These are phyloP conservation scores for Canariomyces notabilis DNA, from an alignment of 2,329 filamentous ascomycete species.

Conservation along the genomic window DNA sequence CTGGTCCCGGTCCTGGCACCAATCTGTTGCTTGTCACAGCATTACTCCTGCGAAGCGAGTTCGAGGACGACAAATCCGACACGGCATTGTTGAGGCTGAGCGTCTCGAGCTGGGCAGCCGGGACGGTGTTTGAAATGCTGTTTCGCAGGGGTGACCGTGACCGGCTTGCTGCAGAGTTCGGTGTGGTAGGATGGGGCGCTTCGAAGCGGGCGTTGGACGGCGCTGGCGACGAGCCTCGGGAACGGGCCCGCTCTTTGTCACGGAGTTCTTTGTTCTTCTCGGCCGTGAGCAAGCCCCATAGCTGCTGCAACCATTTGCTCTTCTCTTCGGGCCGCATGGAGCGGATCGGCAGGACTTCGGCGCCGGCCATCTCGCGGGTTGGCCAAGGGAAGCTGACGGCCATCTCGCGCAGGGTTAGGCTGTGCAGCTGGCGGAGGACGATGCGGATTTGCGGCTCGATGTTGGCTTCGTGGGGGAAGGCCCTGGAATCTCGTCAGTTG, in stretches of 20 bases:
- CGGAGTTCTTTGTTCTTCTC: slow-evolving; percentile 18
- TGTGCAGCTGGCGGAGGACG: slow-evolving; percentile 30
- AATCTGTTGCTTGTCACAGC: slow-evolving; percentile 3
- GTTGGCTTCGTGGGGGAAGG: slow-evolving; percentile 28
- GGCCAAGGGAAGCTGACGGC: slow-evolving; percentile 35
- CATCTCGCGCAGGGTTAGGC: slow-evolving; percentile 32
- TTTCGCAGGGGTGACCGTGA: not conserved
- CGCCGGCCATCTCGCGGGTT: slow-evolving; percentile 32
- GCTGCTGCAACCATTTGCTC: slow-evolving; percentile 30
- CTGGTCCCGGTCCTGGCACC: not conserved
- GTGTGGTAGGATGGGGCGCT: slow-evolving; percentile 9
- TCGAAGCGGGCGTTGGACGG: slow-evolving; percentile 20
- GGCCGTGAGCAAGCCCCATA: slow-evolving; percentile 28
- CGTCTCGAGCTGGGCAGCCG: not conserved
- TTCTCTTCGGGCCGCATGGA: slow-evolving; percentile 34
- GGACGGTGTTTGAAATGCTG: not conserved
- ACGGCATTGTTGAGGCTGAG: not conserved
- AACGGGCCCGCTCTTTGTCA: slow-evolving; percentile 2
- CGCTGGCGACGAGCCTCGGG: not conserved
- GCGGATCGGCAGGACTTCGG: slow-evolving; percentile 32
- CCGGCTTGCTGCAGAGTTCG: too few relatives aligned
- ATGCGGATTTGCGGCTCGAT: slow-evolving; percentile 31
- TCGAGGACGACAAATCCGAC: not conserved
- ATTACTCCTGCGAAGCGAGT: slow-evolving; percentile 17
- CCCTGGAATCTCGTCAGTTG: not conserved